Evolutionary conservation across 176 grass and related monocot genomes (phyloP).

Genomic region (Phoenix roebelenii): DNA sequence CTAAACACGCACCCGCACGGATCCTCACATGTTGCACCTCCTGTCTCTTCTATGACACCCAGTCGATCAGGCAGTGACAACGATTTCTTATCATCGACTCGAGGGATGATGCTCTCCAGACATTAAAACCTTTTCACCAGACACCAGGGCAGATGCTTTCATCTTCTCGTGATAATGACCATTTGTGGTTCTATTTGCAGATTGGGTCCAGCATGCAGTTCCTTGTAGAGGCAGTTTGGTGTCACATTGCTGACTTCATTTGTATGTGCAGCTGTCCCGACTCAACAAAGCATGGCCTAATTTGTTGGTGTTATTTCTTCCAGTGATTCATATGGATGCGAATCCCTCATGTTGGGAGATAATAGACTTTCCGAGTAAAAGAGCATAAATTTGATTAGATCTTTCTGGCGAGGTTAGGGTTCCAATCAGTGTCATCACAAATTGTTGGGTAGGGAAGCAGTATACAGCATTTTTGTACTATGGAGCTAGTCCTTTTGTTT

Average conservation of each 20-base stretch:
- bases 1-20: too few relatives aligned
- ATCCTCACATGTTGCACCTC: neutral
- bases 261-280: conserved; percentile 26
- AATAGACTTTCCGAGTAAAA: too few relatives aligned
- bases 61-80: conserved; percentile 60
- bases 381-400: too few relatives aligned
- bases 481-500: too few relatives aligned
- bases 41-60: conserved; percentile 37
- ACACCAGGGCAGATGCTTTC: conserved; percentile 12
- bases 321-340: conserved; percentile 17
- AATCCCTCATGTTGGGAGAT: conserved; percentile 21
- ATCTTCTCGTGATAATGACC: conserved; percentile 22
- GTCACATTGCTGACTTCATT: too few relatives aligned
- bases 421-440: too few relatives aligned
- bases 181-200: too few relatives aligned
- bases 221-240: neutral
- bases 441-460: too few relatives aligned
- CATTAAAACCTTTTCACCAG: conserved; percentile 23
- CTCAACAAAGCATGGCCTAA: conserved; percentile 17
- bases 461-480: too few relatives aligned
- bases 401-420: too few relatives aligned
- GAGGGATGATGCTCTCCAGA: conserved; percentile 59
- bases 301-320: conserved; percentile 32
- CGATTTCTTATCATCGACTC: conserved; percentile 88
- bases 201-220: neutral